Base-by-base conservation (phyloP, 2,329 filamentous ascomycete species). In the Rhinocladiella similis region DNA sequence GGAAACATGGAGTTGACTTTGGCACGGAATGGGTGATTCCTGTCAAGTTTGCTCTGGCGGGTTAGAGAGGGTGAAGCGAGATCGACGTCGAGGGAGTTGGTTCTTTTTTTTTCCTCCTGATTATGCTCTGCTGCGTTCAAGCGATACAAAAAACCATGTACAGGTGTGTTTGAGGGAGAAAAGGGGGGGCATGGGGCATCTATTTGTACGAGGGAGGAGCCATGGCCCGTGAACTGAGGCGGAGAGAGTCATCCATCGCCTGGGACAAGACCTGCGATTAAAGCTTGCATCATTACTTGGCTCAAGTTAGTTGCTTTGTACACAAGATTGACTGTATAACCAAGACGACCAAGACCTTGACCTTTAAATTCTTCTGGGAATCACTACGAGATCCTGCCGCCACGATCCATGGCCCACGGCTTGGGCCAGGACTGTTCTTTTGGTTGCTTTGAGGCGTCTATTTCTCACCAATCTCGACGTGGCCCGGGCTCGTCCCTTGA, bases 1-100 rank as follows among this genome's bases (percentile, higher is more conserved):
- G 91, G 49, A 84, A 91, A 18, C 86, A 90, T 63, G 91, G 91
- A 0, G 87, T 97, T 54, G 91, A 92, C 66, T 97, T 97, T 77
- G 91, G 90, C 20, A 85, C 86, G 57, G 84, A 86, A 63, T 97
- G 93, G 93, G 86, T 94, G 60, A 80, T 95, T n/a, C 54, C 59
- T 5, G 49, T 66, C 54, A 66, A 60, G 52, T 63, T 61, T 39
- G 61, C 54, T 14, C 10, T 60, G 33, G 57, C 49, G 16, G 10
- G 25, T 10, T 38, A 50, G 54, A 41, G 20, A 25, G 41, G 22
- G 35, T 22, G 49, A 47, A n/a, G n/a, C n/a, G n/a, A n/a, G n/a
- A n/a, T n/a, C n/a, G n/a, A n/a, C n/a, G n/a, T n/a, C n/a, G n/a
- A n/a, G n/a, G n/a, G n/a, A n/a, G n/a, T n/a, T n/a, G n/a, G n/a